Evolutionary conservation across 345 rosid genomes (phyloP).

Genomic region (Murraya koenigii): DNA sequence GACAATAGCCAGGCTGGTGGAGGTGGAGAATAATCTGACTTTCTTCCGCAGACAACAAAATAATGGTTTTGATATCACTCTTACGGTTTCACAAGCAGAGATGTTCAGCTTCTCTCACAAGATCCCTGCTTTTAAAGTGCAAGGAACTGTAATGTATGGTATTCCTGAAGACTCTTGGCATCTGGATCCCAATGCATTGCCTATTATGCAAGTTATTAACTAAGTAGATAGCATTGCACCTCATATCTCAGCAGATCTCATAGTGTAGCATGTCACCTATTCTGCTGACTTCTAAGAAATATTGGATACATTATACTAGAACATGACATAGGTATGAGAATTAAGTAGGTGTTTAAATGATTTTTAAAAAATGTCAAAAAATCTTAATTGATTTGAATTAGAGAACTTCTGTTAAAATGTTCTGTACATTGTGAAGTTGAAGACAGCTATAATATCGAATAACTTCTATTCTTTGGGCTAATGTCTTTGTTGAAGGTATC

Average conservation of each 20-base stretch:
- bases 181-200: slow-evolving; percentile 19
- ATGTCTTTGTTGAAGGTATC: too few species aligned
- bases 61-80: slow-evolving; percentile 6
- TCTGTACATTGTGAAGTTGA: too few species aligned
- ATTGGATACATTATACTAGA: neutral
- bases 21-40: slow-evolving; percentile 3
- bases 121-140: slow-evolving; percentile 25
- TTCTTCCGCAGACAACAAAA: slow-evolving; percentile 1
- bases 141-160: slow-evolving; percentile 10
- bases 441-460: too few species aligned
- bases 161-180: slow-evolving; percentile 27
- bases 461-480: too few species aligned
- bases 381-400: too few species aligned
- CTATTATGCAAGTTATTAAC: neutral
- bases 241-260: neutral
- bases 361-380: too few species aligned
- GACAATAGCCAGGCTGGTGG: slow-evolving; percentile 2
- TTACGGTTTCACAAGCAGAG: slow-evolving; percentile 7
- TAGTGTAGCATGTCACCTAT: neutral
- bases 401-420: too few species aligned
- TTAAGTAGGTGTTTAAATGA: too few species aligned
- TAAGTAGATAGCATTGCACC: neutral
- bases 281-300: too few species aligned
- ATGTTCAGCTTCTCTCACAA: slow-evolving; percentile 22
- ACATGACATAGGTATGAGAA: neutral